Evolutionary conservation across 139 green algal species (phyloP).

Genomic region (Eudorina sp.): DNA sequence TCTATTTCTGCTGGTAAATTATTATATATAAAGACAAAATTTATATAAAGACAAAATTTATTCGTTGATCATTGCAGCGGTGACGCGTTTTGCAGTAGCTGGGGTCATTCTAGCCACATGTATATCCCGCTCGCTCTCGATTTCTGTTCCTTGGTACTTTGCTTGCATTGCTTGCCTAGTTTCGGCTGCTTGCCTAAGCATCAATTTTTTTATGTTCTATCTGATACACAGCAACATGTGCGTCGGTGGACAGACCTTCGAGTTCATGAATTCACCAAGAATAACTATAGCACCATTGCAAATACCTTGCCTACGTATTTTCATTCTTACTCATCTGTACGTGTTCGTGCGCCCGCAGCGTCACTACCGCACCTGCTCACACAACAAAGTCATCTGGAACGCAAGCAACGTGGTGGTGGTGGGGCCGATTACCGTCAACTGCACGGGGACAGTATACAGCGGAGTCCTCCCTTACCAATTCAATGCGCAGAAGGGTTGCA

Average conservation of each 20-base stretch:
- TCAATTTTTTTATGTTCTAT: neutral
- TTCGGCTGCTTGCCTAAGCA: neutral
- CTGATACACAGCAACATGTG: no score
- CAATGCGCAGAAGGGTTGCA: neutral
- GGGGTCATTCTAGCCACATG: no score
- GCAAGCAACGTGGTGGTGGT: conserved; percentile 15
- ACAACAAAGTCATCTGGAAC: neutral
- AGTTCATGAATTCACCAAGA: no score
- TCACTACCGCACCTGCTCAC: conserved; percentile 21
- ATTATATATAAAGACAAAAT: no score
- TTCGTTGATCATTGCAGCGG: no score
- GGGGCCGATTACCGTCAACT: neutral
- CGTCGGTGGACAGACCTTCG: no score
- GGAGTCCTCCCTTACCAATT: neutral
- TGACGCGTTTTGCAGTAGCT: no score
- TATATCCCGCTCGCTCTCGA: no score
- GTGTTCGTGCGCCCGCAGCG: neutral
- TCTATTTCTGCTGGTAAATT: no score
- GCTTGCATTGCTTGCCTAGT: no score
- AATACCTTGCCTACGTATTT: neutral
- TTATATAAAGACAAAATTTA: no score
- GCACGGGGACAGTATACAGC: neutral
- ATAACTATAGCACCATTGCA: neutral
- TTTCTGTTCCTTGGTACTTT: no score
- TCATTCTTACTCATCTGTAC: neutral